Percentiles rank a stretch among this genome's conserved stretches.
These are phyloP conservation scores for Talaromyces sp. DNA, from an alignment of 2,329 filamentous ascomycete genomes.

Conservation along the genomic window DNA sequence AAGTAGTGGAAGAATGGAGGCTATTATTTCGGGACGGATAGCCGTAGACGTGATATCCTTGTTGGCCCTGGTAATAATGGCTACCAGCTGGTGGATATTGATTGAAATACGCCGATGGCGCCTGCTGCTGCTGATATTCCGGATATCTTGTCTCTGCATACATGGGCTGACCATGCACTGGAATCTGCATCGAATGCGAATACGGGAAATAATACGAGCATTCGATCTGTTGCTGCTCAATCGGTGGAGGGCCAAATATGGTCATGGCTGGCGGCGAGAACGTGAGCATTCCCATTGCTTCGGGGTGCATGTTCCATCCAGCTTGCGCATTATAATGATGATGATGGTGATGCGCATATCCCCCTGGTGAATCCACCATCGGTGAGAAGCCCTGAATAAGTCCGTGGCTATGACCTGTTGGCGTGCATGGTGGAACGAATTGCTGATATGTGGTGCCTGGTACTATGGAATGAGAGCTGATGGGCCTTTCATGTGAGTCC, in stretches of 20 bases:
- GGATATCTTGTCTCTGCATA: neutral
- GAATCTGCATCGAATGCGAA: neutral
- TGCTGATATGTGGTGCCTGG: neutral
- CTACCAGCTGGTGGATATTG: neutral
- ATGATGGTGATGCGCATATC: neutral
- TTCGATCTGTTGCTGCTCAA: neutral
- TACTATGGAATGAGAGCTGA: neutral
- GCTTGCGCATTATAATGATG: neutral
- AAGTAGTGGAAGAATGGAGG: neutral
- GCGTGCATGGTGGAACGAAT: neutral
- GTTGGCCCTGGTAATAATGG: neutral
- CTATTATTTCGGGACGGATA: neutral
- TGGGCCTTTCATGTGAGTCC: neutral
- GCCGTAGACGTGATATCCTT: neutral
- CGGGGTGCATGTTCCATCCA: neutral
- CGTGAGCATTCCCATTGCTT: neutral
- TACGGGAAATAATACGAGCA: slow-evolving; percentile 7
- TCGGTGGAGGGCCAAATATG: neutral
- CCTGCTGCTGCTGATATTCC: neutral
- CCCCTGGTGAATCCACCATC: neutral
- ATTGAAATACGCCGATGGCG: neutral
- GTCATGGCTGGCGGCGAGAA: neutral
- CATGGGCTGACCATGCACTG: neutral
- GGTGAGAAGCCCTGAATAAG: neutral
- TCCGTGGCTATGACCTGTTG: neutral